Evolutionary conservation across 1,139 yeast genomes (phyloP), one percentile per base, ranked within the genome.

Genomic region (Wickerhamomyces sp.): DNA sequence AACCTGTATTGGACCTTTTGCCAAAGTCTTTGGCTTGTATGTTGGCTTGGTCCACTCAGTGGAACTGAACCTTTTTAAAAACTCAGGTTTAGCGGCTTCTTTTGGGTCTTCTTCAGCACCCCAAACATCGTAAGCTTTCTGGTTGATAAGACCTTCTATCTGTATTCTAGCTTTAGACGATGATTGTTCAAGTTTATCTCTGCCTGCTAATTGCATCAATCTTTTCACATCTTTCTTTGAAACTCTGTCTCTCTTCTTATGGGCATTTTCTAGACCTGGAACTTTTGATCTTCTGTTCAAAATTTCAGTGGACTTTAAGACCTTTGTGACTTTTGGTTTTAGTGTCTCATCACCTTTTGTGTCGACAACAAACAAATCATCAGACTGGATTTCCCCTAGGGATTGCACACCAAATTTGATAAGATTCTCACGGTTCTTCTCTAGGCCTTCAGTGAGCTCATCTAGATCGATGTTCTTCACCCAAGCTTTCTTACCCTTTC

Each of bases 401-500:
- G 64, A 44, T 32, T 63, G 57, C 35, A 69, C 68, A 51, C 94
- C 96, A 42, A 78, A 71, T 24, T 73, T 68, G 37, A 83, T 70
- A 50, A 83, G 75, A 41, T 76, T 73, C 36, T 84, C 93, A 38
- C 87, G 68, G 35, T 72, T 68, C 31, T 73, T 77, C 46, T 82
- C 93, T 32, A 91, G 64, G 7, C 80, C 83, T 28, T 64, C 61
- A 54, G 84, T 88, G 34, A 91, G 65, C 42, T 87, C 96, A 17
- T 76, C 78, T 19, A 91, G 66, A 55, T 91, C 95, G 40, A 91
- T 85, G 58, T 91, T 86, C 62, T 91, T 91, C 60, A 96, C 80
- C 98, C 98, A 91, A 6, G 97, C 84, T 57, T 73, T 80, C 69
- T 85, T 89, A 35, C 96, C 95, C 66, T 91, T 91, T 52, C 97